phyloP scores from a whole-genome alignment of 108 stramenopile species.

The Skeletonema grethae region DNA sequence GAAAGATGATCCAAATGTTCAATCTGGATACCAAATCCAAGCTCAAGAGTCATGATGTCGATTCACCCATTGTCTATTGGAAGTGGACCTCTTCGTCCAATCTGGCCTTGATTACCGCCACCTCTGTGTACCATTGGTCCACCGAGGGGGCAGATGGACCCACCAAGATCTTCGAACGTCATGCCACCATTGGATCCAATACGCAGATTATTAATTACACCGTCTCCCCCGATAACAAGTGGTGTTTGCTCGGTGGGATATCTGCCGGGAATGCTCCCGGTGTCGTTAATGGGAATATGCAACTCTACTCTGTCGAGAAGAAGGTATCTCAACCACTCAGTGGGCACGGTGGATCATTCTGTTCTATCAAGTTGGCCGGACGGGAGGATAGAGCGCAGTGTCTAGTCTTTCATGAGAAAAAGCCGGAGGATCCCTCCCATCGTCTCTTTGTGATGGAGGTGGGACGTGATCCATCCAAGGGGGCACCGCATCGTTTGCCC shows the following conservation, averaged over 20 bases:
- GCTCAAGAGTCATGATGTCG: slow-evolving; percentile 91
- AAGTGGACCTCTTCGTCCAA: slow-evolving; percentile 90
- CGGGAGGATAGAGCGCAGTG: slow-evolving; percentile 91
- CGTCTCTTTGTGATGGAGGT: slow-evolving; percentile 98
- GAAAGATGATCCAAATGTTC: slow-evolving; percentile 95
- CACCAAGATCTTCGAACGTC: slow-evolving; percentile 95
- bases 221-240: slow-evolving; percentile 94
- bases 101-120: slow-evolving; percentile 94
- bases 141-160: slow-evolving; percentile 79
- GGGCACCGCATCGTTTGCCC: slow-evolving; percentile 87
- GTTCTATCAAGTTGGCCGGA: slow-evolving; percentile 86
- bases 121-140: slow-evolving; percentile 95
- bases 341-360: slow-evolving; percentile 96
- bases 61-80: slow-evolving; percentile 94
- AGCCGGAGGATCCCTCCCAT: slow-evolving; percentile 74
- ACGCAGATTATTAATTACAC: slow-evolving; percentile 98
- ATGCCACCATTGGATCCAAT: slow-evolving; percentile 82
- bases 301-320: slow-evolving; percentile 96
- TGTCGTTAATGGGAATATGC: slow-evolving; percentile 95
- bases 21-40: slow-evolving; percentile 95
- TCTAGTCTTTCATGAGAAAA: slow-evolving; percentile 97
- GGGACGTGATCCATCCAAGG: slow-evolving; percentile 95
- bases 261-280: slow-evolving; percentile 77
- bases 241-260: slow-evolving; percentile 98
- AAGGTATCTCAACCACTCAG: slow-evolving; percentile 94